Evolutionary conservation across 805 yeast species (phyloP), one percentile per base, ranked within the genome.

Genomic region (Starmerella floris): DNA sequence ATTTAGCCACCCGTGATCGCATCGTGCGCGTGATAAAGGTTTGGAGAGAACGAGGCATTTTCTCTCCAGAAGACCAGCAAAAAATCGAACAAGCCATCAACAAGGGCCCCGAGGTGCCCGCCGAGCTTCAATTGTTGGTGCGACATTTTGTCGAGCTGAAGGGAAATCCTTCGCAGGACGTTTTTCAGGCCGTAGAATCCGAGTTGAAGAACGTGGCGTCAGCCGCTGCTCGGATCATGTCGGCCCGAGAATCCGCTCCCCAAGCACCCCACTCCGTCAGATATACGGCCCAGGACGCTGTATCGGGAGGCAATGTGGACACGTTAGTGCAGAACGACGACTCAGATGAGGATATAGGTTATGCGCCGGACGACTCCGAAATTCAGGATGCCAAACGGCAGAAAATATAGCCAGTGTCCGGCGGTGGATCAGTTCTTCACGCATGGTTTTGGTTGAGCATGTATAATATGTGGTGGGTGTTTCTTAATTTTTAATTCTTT

Each of bases 31-130:
- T 79, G 16, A 64, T 75, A 16, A 67, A 63, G 30, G 81, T 79
- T n/a, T 79, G 84, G 84, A 65, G 67, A 31, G 74, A 74, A 52
- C 62, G 87, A 40, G 58, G 57, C n/a, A 70, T 79, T 0, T 77
- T 78, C 46, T 39, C 59, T 4, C 51, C 56, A 4, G 54, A 52
- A 2, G 63, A 59, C 5, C 51, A 66, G 39, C 37, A 48, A 15
- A 54, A 53, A 10, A 57, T 69, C 17, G 60, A 59, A 21, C 41
- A 47, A 6, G 44, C 46, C 13, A n/a, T 47, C 8, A 16, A 9
- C 36, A 33, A 22, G 6, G 26, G 23, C 17, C 15, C 13, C 6
- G 34, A 16, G 34, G 34, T 19, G 22, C 34, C 34, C 4, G 5
- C 34, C 11, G 34, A 31, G 13, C 22, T 31, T 4, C 8, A 11